phyloP scores from a whole-genome alignment of 2,329 filamentous ascomycete genomes.

The Exophiala calicioides region DNA sequence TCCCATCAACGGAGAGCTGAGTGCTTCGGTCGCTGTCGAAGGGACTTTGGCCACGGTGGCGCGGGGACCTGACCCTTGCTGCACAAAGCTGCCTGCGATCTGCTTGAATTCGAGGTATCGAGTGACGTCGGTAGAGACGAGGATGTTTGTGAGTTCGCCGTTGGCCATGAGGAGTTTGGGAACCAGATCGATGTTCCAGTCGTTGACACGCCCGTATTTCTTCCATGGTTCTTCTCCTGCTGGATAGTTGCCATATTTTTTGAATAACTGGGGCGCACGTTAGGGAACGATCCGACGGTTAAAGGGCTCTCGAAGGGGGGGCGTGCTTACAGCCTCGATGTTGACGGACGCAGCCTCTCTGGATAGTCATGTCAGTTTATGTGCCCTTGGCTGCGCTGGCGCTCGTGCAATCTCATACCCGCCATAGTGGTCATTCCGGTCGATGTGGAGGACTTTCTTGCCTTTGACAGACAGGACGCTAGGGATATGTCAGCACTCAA shows the following conservation, averaged over 20 bases:
- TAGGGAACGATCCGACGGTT: conserved; percentile 4
- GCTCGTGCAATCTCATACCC: conserved; percentile 63
- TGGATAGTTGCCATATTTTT: conserved; percentile 85
- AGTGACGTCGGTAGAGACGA: conserved; percentile 91
- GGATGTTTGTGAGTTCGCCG: conserved; percentile 96
- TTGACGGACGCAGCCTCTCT: conserved; percentile 96
- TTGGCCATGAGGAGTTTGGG: conserved; percentile 99
- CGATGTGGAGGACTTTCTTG: conserved; percentile 98
- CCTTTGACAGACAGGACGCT: conserved; percentile 97
- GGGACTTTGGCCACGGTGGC: conserved; percentile 96
- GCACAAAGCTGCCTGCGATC: conserved; percentile 93
- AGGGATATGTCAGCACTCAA: conserved; percentile 21
- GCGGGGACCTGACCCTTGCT: conserved; percentile 78
- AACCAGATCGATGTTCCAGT: conserved; percentile 99
- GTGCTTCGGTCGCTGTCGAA: conserved; percentile 84
- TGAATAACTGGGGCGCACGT: conserved; percentile 72
- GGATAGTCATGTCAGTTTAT: conserved; percentile 27
- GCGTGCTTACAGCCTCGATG: conserved; percentile 75
- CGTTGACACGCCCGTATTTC: conserved; percentile 92
- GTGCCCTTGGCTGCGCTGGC: conserved; percentile 21
- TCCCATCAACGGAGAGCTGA: conserved; percentile 92
- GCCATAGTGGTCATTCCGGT: conserved; percentile 97
- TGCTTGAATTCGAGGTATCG: conserved; percentile 90
- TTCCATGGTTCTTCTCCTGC: conserved; percentile 90
- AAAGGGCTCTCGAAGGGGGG: neutral